Conservation (phyloP, 495 filamentous ascomycete species). For the Bathelium albidoporum region DNA sequence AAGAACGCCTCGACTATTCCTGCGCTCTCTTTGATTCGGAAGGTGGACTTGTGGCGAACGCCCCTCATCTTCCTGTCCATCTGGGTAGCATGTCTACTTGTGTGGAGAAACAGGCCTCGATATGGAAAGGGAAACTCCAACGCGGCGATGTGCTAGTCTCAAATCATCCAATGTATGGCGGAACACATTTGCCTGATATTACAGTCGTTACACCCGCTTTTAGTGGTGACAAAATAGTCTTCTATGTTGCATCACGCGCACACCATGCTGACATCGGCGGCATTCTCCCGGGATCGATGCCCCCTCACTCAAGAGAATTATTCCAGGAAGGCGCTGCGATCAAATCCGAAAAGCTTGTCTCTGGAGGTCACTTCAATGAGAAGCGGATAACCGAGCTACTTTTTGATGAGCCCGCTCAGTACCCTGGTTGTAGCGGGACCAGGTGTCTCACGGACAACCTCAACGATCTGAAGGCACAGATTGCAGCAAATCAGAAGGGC, state of each 20-base stretch:
- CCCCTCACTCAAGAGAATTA: conserved; percentile 82
- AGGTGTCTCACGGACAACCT: conserved; percentile 87
- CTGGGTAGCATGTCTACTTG: conserved; percentile 92
- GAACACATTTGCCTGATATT: conserved; percentile 82
- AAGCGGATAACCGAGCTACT: conserved; percentile 74
- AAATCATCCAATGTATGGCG: conserved; percentile 92
- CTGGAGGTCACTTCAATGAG: conserved; percentile 81
- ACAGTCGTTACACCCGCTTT: conserved; percentile 93
- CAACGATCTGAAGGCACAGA: conserved; percentile 91
- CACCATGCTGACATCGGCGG: conserved; percentile 97
- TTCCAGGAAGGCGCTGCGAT: conserved; percentile 94
- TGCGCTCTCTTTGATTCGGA: conserved; percentile 87
- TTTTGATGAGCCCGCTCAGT: conserved; percentile 70
- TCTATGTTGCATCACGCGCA: conserved; percentile 91
- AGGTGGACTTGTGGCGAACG: conserved; percentile 90
- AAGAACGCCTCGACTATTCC: conserved; percentile 92
- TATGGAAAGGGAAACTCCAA: conserved; percentile 82
- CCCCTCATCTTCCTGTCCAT: conserved; percentile 90
- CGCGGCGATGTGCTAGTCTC: conserved; percentile 90
- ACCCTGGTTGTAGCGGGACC: conserved; percentile 81
- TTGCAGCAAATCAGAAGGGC: conserved; percentile 92
- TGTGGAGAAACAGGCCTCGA: conserved; percentile 81
- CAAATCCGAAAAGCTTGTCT: conserved; percentile 88
- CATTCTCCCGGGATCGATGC: conserved; percentile 93
- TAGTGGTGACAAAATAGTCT: conserved; percentile 74